Base-by-base conservation (phyloP, 371 early-diverging fungal genomes). In the Mortierella sp. region DNA sequence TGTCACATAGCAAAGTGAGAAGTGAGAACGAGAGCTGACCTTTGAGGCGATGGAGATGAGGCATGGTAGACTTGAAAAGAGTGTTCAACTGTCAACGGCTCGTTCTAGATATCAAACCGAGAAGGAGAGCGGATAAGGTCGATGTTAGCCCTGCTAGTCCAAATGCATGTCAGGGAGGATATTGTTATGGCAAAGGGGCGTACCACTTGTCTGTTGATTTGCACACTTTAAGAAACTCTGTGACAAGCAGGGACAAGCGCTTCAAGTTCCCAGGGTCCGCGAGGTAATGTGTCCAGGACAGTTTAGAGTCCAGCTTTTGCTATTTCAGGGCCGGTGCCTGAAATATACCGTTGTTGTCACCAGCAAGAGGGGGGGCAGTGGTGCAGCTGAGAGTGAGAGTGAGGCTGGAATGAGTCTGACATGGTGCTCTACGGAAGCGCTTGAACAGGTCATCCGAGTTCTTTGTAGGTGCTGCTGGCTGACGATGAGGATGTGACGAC, bases 191-290 rank as follows among this genome's bases (percentile, higher is more conserved):
- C n/a, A n/a, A n/a, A n/a, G n/a, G 28, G 55, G 48, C 70, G 14
- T 57, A 76, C 76, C 45, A 63, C 69, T 49, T 68, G 41, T 76
- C 76, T 31, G 60, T 47, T 2, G 61, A 54, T 25, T 68, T 76
- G 65, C 76, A 76, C 22, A 49, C 69, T 53, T 68, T 68, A 5
- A 68, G 65, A 37, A 76, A 76, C 46, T 76, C 76, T 45, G 64
- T 64, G 7, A 69, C 61, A 37, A 76, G 47, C 13, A 43, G 41
- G 7, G 76, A 43, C 6, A 76, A 49, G 21, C 67, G 64, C 40
- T 67, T 68, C 13, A 61, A 37, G 31, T 76, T 76, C 13, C 68
- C 69, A 19, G 76, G 65, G 40, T 68, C 69, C 1, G 61, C 37
- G 27, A 76, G 69, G 16, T 76, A 76, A 24, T 68, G 59, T 6